Conservation (phyloP, 1,284 basidiomycete species). For the Cryptococcus sp. region DNA sequence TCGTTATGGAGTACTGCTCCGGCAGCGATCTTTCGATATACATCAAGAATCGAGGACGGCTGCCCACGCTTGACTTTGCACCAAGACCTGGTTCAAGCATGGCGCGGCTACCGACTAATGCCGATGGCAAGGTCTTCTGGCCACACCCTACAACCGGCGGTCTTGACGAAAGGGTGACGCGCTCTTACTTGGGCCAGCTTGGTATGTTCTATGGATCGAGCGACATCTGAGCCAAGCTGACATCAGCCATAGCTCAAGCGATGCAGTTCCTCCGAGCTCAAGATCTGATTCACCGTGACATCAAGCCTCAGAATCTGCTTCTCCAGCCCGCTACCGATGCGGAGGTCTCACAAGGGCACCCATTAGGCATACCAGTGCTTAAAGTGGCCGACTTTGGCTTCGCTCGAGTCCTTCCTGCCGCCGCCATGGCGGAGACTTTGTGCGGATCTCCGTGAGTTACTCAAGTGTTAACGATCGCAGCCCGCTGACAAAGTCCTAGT, state of each 20-base stretch:
- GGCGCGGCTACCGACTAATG: slow-evolving; percentile 46
- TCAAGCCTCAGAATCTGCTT: slow-evolving; percentile 94
- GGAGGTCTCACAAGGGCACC: slow-evolving; percentile 82
- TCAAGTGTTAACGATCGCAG: background rate
- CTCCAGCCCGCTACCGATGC: slow-evolving; percentile 77
- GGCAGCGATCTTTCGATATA: slow-evolving; percentile 95
- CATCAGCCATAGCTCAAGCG: slow-evolving; percentile 67
- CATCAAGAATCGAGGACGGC: slow-evolving; percentile 87
- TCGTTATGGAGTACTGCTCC: slow-evolving; percentile 97
- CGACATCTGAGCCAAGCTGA: background rate
- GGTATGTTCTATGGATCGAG: slow-evolving; percentile 57
- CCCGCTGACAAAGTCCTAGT: slow-evolving; percentile 52
- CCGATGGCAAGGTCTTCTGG: slow-evolving; percentile 66
- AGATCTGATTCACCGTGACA: slow-evolving; percentile 93
- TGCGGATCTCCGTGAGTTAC: slow-evolving; percentile 88
- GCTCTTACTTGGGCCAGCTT: slow-evolving; percentile 90
- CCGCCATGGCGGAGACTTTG: slow-evolving; percentile 94
- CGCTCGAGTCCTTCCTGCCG: slow-evolving; percentile 84
- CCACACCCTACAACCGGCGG: slow-evolving; percentile 89
- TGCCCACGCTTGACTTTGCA: slow-evolving; percentile 78
- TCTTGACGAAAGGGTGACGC: slow-evolving; percentile 83
- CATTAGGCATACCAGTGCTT: slow-evolving; percentile 86
- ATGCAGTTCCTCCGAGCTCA: slow-evolving; percentile 86
- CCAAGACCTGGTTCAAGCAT: slow-evolving; percentile 59
- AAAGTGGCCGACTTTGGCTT: slow-evolving; percentile 99